Evolutionary conservation across 345 rosid species (phyloP).

Genomic region (Hirschfeldia incana): DNA sequence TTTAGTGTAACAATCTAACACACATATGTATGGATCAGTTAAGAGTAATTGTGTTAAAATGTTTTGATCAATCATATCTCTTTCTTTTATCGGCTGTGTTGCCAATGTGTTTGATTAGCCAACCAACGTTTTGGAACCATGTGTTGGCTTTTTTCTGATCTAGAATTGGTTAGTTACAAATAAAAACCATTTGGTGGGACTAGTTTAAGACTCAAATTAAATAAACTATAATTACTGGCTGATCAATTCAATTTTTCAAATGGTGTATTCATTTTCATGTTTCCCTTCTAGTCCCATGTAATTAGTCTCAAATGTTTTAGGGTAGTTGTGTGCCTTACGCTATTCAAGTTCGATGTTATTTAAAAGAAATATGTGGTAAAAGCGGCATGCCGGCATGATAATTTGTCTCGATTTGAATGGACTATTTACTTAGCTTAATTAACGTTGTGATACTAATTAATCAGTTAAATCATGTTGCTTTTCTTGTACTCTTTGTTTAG

Average conservation of each 20-base stretch:
- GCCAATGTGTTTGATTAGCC: constrained; percentile 28
- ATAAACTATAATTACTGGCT: constrained; percentile 14
- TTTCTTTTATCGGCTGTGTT: neutral
- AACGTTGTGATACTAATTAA: constrained; percentile 23
- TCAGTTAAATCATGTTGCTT: constrained; percentile 16
- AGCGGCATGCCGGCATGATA: neutral
- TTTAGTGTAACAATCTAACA: constrained; percentile 19
- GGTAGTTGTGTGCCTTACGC: neutral
- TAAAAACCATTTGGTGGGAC: constrained; percentile 19
- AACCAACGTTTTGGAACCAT: constrained; percentile 37
- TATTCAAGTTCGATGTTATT: neutral
- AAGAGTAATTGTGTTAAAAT: constrained; percentile 9
- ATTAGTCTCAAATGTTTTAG: neutral
- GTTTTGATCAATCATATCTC: neutral
- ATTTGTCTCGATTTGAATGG: constrained; percentile 1
- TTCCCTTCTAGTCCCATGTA: neutral
- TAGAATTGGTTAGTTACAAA: constrained; percentile 33
- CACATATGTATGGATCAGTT: constrained; percentile 27
- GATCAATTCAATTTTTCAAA: neutral
- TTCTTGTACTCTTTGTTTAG: constrained; percentile 28
- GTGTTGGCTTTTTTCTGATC: constrained; percentile 12
- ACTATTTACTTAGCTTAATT: neutral
- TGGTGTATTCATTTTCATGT: constrained; percentile 4
- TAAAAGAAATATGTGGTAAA: neutral
- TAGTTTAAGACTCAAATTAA: constrained; percentile 19